Evolutionary conservation across 2,329 filamentous ascomycete genomes (phyloP).

Genomic region (Diaporthe amygdali): DNA sequence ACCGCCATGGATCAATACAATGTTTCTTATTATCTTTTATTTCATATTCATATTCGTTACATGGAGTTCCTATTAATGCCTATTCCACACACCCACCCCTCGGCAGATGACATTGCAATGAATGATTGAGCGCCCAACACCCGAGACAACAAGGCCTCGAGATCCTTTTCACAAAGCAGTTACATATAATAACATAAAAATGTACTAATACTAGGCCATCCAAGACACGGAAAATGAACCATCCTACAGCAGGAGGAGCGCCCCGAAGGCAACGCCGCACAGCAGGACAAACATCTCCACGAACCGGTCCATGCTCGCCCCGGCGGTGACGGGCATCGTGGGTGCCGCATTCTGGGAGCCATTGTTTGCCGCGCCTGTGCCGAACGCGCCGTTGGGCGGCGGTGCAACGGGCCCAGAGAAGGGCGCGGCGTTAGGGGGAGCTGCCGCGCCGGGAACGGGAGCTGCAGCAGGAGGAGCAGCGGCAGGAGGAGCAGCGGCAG

Average conservation of each 20-base stretch:
- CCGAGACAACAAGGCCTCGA: neutral
- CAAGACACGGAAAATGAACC: neutral
- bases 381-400: neutral
- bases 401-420: neutral
- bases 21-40: neutral
- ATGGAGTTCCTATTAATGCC: neutral
- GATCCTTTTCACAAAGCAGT: neutral
- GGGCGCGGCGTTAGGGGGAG: neutral
- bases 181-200: neutral
- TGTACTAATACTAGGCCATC: neutral
- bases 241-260: slow-evolving; percentile 4
- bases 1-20: neutral
- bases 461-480: neutral
- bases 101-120: neutral
- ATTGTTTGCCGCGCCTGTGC: neutral
- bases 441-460: neutral
- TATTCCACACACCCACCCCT: neutral
- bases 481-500: neutral
- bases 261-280: neutral
- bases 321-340: slow-evolving; percentile 10
- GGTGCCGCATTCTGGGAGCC: neutral
- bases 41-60: neutral
- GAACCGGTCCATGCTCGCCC: slow-evolving; percentile 8
- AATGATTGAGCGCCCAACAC: neutral
- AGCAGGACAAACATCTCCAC: slow-evolving; percentile 12